Conservation (phyloP, 805 yeast genomes). For the Cyberlindnera misumaiensis region DNA sequence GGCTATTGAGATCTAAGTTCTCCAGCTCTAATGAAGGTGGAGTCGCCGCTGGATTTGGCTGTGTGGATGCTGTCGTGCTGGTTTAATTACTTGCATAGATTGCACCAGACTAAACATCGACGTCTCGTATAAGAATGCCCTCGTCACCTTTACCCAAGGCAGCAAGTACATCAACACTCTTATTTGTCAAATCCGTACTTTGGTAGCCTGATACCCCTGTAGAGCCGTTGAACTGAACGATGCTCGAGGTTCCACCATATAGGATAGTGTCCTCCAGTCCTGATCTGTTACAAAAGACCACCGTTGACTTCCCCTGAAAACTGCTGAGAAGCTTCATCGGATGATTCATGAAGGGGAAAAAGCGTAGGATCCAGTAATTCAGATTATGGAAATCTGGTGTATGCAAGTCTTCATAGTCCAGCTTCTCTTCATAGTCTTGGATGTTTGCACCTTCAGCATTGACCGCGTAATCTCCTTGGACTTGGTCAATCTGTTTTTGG, state of each 20-base stretch:
- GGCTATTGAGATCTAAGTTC: slow-evolving; percentile 82
- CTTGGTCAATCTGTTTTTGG: slow-evolving; percentile 9
- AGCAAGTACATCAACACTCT: slow-evolving; percentile 49
- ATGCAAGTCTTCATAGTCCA: slow-evolving; percentile 24
- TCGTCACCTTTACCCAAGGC: slow-evolving; percentile 57
- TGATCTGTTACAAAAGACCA: slow-evolving; percentile 61
- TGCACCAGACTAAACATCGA: slow-evolving; percentile 26
- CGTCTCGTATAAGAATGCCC: slow-evolving; percentile 56
- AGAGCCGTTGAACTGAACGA: slow-evolving; percentile 46
- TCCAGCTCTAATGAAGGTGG: slow-evolving; percentile 94
- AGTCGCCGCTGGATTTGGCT: slow-evolving; percentile 98
- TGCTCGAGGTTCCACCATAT: slow-evolving; percentile 61
- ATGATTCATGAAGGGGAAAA: slow-evolving; percentile 53
- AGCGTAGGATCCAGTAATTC: slow-evolving; percentile 70
- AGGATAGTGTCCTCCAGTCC: slow-evolving; percentile 69
- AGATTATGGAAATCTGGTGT: slow-evolving; percentile 44
- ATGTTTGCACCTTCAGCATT: slow-evolving; percentile 6
- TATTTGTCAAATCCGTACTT: slow-evolving; percentile 34
- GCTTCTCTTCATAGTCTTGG: slow-evolving; percentile 9
- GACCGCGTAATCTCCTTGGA: slow-evolving; percentile 14
- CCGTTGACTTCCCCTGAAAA: slow-evolving; percentile 23
- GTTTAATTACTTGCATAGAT: slow-evolving; percentile 4
- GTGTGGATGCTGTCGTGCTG: slow-evolving; percentile 79
- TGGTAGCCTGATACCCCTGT: slow-evolving; percentile 20
- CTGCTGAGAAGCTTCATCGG: slow-evolving; percentile 3